phyloP scores from a whole-genome alignment of 2,329 filamentous ascomycete genomes.

The Phoma sp. region DNA sequence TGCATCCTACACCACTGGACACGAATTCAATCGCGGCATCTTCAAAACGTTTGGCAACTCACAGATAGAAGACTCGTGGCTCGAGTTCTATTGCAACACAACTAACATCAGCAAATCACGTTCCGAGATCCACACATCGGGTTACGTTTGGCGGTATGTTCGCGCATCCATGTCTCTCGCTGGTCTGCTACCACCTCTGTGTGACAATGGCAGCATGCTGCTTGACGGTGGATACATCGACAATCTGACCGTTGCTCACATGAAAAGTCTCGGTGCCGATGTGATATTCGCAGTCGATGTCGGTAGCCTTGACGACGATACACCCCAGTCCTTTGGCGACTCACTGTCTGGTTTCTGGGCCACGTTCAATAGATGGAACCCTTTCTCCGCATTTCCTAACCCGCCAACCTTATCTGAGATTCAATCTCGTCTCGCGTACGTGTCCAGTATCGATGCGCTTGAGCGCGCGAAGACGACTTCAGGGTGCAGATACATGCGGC shows the following conservation, averaged over 20 bases:
- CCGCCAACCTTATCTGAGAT: slow-evolving; percentile 95
- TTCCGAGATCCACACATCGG: slow-evolving; percentile 90
- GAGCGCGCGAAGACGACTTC: slow-evolving; percentile 90
- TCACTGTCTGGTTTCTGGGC: slow-evolving; percentile 95
- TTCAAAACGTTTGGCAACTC: slow-evolving; percentile 98
- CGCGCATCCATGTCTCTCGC: slow-evolving; percentile 96
- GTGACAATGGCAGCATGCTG: slow-evolving; percentile 95
- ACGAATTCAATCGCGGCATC: slow-evolving; percentile 98
- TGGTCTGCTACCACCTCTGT: slow-evolving; percentile 88
- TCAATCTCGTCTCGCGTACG: slow-evolving; percentile 91
- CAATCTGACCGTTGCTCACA: slow-evolving; percentile 94
- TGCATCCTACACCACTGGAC: slow-evolving; percentile 94
- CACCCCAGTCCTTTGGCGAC: slow-evolving; percentile 91
- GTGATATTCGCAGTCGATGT: slow-evolving; percentile 97
- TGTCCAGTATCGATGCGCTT: slow-evolving; percentile 90
- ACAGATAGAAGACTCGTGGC: slow-evolving; percentile 98
- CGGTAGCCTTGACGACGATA: slow-evolving; percentile 87
- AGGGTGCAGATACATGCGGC: slow-evolving; percentile 95
- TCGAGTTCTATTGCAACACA: slow-evolving; percentile 98
- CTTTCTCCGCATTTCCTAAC: slow-evolving; percentile 85
- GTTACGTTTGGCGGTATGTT: slow-evolving; percentile 97
- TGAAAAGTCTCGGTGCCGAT: slow-evolving; percentile 92
- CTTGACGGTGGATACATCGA: slow-evolving; percentile 97
- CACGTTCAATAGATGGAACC: slow-evolving; percentile 94
- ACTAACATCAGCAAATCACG: slow-evolving; percentile 97